phyloP scores from a whole-genome alignment of 2,329 filamentous ascomycete species.

The Neopestalotiopsis rosae region DNA sequence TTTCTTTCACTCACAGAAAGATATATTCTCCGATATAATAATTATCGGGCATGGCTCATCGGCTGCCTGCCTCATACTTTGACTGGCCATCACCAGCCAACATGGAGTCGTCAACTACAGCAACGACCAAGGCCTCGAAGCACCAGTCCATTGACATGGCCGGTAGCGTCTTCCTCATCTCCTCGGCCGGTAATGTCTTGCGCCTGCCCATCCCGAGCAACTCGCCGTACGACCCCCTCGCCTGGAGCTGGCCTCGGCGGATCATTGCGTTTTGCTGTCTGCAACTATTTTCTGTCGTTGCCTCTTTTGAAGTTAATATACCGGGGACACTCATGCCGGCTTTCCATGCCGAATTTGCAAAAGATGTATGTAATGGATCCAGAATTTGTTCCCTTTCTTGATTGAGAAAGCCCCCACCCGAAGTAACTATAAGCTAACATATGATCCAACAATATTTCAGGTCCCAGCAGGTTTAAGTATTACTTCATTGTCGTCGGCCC shows the following conservation, averaged over 20 bases:
- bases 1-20: not conserved
- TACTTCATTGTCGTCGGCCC: slow-evolving; percentile 36
- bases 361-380: not conserved
- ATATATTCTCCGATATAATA: not conserved
- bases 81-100: not conserved
- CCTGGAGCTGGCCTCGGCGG: slow-evolving; percentile 31
- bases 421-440: not conserved
- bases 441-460: slow-evolving; percentile 20
- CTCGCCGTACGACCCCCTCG: slow-evolving; percentile 35
- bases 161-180: slow-evolving; percentile 38
- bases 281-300: not conserved
- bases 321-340: slow-evolving; percentile 1
- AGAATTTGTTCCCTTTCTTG: not conserved
- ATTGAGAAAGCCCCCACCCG: not conserved
- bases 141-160: slow-evolving; percentile 22
- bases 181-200: slow-evolving; percentile 35
- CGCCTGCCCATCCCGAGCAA: slow-evolving; percentile 39
- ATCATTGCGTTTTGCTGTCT: slow-evolving; percentile 21
- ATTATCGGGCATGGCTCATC: not conserved
- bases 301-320: slow-evolving; percentile 5
- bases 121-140: not conserved
- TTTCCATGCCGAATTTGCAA: not conserved
- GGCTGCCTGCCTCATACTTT: slow-evolving; percentile 6
- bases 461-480: slow-evolving; percentile 30
- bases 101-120: not conserved